Base-by-base conservation (phyloP, 2,329 filamentous ascomycete species). In the Paracoccidioides brasiliensis region DNA sequence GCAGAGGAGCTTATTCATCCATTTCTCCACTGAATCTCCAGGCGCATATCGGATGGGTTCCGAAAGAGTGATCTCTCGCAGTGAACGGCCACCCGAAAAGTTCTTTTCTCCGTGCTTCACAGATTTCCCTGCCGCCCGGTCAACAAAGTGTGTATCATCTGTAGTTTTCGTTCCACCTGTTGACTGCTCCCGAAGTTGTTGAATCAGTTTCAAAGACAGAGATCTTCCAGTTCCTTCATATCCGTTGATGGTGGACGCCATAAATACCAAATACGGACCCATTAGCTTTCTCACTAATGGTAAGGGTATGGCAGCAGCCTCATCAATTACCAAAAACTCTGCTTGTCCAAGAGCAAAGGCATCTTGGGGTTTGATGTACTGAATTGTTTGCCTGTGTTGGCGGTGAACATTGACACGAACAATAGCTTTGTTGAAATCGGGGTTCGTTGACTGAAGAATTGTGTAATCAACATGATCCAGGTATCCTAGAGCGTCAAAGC, bases 231-330 rank as follows among this genome's bases (percentile, higher is more conserved):
- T 98, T 56, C 93, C 93, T 74, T 98, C 93, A 69, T 98, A 98
- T 57, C 93, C 93, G 67, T 97, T 97, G 74, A 98, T 96, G 1
- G 93, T 98, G 0, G 93, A 98, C 0, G 94, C 90, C 93, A 98
- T 97, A 72, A 98, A 98, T 7, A 97, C 90, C 41, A 98, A 77
- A 70, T 98, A 98, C 12, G 91, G 91, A 0, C 93, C 93, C 82
- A 98, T 90, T 43, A 98, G 78, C 72, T 96, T 96, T 63, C 86
- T 81, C 6, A 98, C 93, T 2, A 97, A 76, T 0, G 93, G 93
- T 9, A 98, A 73, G 10, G 94, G 93, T 59, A 98, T 98, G 1
- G 94, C 94, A 10, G 93, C 93, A 14, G 93, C 93, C 72, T 98
- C 93, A 71, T 98, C 93, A 60, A 98, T 97, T 7, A 98, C 91